These are phyloP conservation scores for Thecaphora thlaspeos DNA, from an alignment of 1,284 basidiomycete species.

Conservation along the genomic window DNA sequence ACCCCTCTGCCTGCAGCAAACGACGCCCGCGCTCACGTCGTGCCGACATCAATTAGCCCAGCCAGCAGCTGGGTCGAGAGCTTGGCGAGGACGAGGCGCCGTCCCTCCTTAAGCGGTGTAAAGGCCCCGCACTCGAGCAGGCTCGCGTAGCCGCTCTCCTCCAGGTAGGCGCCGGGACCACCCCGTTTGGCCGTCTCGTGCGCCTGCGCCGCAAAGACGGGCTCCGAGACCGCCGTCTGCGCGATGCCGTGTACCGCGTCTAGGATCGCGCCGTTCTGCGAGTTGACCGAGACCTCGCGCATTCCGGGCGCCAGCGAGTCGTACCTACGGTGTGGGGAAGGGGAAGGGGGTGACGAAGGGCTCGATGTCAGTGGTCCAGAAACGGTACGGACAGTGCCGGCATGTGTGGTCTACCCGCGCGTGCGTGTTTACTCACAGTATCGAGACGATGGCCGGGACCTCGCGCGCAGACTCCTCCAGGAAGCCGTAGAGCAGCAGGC, in stretches of 20 bases:
- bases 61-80: slow-evolving; percentile 42
- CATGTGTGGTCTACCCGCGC: too few relatives aligned
- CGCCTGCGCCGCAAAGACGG: slow-evolving; percentile 51
- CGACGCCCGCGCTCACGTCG: slow-evolving; percentile 7
- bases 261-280: slow-evolving; percentile 44
- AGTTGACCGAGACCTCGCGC: slow-evolving; percentile 48
- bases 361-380: too few relatives aligned
- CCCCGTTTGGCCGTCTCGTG: slow-evolving; percentile 49
- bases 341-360: too few relatives aligned
- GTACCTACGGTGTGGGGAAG: slow-evolving; percentile 13
- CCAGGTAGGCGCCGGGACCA: slow-evolving; percentile 44
- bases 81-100: slow-evolving; percentile 39
- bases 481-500: slow-evolving; percentile 44
- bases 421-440: slow-evolving; percentile 41
- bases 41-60: slow-evolving; percentile 45
- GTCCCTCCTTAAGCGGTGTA: slow-evolving; percentile 30
- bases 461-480: slow-evolving; percentile 45
- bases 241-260: slow-evolving; percentile 50
- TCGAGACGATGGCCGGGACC: slow-evolving; percentile 51
- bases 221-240: slow-evolving; percentile 44
- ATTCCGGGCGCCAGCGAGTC: slow-evolving; percentile 45
- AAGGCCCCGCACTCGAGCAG: slow-evolving; percentile 51
- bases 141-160: slow-evolving; percentile 47
- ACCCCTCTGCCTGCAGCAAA: too few relatives aligned
- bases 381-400: too few relatives aligned